phyloP scores from a whole-genome alignment of 1,284 basidiomycete species.

The Cutaneotrichosporon cavernicola region DNA sequence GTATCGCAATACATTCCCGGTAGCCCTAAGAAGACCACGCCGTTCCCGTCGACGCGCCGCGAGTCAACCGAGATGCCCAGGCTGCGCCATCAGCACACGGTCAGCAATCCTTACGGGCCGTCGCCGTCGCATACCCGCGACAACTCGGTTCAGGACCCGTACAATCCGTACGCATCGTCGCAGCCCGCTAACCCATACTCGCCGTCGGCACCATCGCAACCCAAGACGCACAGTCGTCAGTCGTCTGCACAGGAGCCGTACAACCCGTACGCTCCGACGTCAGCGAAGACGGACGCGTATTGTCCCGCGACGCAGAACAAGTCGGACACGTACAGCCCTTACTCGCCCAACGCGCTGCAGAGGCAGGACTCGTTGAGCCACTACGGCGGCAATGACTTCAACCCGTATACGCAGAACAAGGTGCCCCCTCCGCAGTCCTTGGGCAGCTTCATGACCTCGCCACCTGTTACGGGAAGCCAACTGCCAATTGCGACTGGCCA shows the following conservation, averaged over 20 bases:
- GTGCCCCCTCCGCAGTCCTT: slow-evolving; percentile 13
- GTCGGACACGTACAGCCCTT: slow-evolving; percentile 11
- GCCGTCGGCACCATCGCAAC: slow-evolving; percentile 1
- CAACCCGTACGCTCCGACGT: slow-evolving; percentile 17
- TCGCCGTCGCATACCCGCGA: neutral
- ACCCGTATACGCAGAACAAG: slow-evolving; percentile 8
- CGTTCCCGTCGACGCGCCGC: neutral
- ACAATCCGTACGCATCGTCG: slow-evolving; percentile 18
- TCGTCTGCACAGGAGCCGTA: slow-evolving; percentile 11
- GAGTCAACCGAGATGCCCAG: neutral
- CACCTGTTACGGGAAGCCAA: neutral
- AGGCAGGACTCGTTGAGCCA: slow-evolving; percentile 12
- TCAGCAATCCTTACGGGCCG: slow-evolving; percentile 2
- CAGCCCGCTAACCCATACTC: slow-evolving; percentile 12
- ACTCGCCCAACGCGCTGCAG: slow-evolving; percentile 7
- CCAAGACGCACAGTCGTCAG: slow-evolving; percentile 2
- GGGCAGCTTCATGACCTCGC: slow-evolving; percentile 4
- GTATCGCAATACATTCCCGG: neutral
- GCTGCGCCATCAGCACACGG: slow-evolving; percentile 2
- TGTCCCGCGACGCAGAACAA: slow-evolving; percentile 1
- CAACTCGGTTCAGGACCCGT: slow-evolving; percentile 10
- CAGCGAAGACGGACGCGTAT: slow-evolving; percentile 10
- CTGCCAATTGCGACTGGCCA: neutral
- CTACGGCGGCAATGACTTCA: slow-evolving; percentile 14
- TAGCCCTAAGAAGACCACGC: slow-evolving; percentile 6